Evolutionary conservation across 1,139 yeast species (phyloP), one percentile per base, ranked within the genome.

Genomic region (Suhomyces guaymorum): DNA sequence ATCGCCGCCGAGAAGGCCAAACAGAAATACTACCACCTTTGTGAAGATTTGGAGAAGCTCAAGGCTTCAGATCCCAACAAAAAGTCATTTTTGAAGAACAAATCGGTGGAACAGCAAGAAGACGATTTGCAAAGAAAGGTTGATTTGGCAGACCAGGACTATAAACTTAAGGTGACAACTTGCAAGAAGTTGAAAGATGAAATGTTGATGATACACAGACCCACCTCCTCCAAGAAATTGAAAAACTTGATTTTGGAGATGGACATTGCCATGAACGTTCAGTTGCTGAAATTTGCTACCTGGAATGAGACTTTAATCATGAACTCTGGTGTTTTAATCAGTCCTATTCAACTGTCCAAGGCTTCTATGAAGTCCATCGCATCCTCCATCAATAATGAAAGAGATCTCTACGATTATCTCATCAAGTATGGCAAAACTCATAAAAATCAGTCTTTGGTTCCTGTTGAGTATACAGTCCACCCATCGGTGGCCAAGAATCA

Each of bases 1-100:
- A 66, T 71, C 35, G 75, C 79, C 26, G 96, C 96, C 1, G 96
- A 88, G 43, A 89, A 90, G 74, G 95, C 97, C 7, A 87, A 83
- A 57, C 67, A 73, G 33, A 87, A 84, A 55, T 90, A 90, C 57
- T 78, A 76, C 54, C 81, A 86, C 39, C 65, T 88, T 22, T 88
- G 96, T 54, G 86, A 82, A 37, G 97, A 92, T 50, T 75, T 88
- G 59, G 97, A 92, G 48, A 82, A 84, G 48, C 73, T 89, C 37
- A 79, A 83, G 51, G 77, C 82, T 34, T 74, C 84, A 0, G 97
- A 90, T 54, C 96, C 96, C 15, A 74, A 83, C 39, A 87, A 84
- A 58, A 88, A 87, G 54, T 78, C 82, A 13, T 82, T 92, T 50
- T 68, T 86, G 46, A 85, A 85, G 53, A 80, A 87, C 36, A 83